Evolutionary conservation across 1,284 basidiomycete species (phyloP).

Genomic region (Ceratobasidium sp.): DNA sequence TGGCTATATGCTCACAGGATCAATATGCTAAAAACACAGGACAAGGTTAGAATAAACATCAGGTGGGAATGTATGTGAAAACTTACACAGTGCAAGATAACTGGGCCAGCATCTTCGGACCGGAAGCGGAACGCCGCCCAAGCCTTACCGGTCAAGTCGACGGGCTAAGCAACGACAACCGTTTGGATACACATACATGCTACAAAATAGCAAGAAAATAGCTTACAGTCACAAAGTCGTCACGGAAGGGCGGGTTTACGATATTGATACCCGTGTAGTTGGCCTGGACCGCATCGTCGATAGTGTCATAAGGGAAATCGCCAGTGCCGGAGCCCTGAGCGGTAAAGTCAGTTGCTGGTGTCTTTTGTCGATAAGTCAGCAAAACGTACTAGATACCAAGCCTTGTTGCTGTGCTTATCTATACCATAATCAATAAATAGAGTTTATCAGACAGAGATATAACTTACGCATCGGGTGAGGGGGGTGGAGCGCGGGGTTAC

Average conservation of each 20-base stretch:
- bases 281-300: constrained; percentile 15
- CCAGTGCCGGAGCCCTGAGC: constrained; percentile 11
- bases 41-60: neutral
- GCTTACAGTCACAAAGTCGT: constrained; percentile 33
- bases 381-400: constrained; percentile 23
- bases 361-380: neutral
- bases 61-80: neutral
- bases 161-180: neutral
- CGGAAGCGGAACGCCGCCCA: constrained; percentile 17
- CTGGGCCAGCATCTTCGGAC: constrained; percentile 26
- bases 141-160: constrained; percentile 17
- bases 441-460: too few species aligned
- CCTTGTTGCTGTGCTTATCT: constrained; percentile 41
- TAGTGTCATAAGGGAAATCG: constrained; percentile 16
- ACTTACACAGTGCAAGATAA: constrained; percentile 30
- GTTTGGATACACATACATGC: neutral
- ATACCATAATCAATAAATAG: neutral
- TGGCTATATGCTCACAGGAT: constrained; percentile 22
- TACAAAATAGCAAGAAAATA: too few species aligned
- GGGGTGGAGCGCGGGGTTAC: constrained; percentile 27
- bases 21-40: constrained; percentile 14
- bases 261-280: constrained; percentile 26
- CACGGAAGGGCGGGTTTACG: constrained; percentile 13
- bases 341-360: neutral
- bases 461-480: constrained; percentile 34